Conservation (phyloP, 192 early-diverging fungal species). For the Backusella macrospora region DNA sequence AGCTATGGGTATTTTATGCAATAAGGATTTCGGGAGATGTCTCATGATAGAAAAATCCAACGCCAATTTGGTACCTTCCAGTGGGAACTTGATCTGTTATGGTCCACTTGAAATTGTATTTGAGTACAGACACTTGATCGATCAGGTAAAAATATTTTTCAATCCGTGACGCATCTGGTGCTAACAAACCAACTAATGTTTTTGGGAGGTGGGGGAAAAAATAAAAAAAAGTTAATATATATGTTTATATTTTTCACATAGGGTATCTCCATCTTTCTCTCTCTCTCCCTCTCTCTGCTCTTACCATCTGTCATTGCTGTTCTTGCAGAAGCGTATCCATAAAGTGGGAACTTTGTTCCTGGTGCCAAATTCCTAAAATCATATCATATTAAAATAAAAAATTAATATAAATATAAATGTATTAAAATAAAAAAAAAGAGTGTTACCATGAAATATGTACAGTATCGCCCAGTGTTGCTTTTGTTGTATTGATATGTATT, state of each 20-base stretch:
- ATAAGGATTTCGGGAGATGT: conserved; percentile 15
- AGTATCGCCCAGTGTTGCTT: conserved; percentile 6
- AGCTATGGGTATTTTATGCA: not conserved
- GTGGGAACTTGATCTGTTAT: conserved; percentile 18
- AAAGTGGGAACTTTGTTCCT: conserved; percentile 18
- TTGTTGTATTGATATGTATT: not conserved
- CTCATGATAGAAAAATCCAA: conserved; percentile 26
- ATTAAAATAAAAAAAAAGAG: not conserved
- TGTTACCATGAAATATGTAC: conserved; percentile 9
- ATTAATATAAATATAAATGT: not conserved
- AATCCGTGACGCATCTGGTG: conserved; percentile 3
- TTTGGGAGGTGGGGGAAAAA: not conserved
- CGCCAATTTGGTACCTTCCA: conserved; percentile 23
- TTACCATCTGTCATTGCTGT: conserved; percentile 24
- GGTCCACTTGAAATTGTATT: conserved; percentile 20
- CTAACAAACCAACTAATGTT: conserved; percentile 13
- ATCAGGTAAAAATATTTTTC: conserved; percentile 13
- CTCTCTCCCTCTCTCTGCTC: no score
- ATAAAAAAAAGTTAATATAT: no score
- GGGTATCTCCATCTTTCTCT: no score
- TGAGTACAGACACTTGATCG: conserved; percentile 20
- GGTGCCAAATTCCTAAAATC: conserved; percentile 18
- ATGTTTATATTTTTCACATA: not conserved
- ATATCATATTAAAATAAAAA: no score
- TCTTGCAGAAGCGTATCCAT: conserved; percentile 26